Conservation (phyloP, 257 asterid genomes). For the Solanum bulbocastanum region DNA sequence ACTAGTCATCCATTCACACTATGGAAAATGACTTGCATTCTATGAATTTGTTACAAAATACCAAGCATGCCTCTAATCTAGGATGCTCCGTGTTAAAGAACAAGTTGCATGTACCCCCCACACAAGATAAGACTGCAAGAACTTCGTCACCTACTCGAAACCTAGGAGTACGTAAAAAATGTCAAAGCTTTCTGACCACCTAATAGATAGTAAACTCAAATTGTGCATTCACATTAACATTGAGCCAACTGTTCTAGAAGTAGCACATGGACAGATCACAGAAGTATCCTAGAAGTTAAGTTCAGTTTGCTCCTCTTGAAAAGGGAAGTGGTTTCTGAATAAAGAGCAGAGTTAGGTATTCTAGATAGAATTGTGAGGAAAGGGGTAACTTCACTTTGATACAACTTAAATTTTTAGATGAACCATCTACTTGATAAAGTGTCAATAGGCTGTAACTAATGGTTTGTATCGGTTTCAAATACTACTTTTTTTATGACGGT, state of each 20-base stretch:
- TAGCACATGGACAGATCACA: not conserved
- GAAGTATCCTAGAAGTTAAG: not conserved
- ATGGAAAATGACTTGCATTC: not conserved
- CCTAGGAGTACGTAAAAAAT: not conserved
- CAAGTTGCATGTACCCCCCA: not conserved
- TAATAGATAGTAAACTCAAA: not conserved
- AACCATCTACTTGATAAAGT: not conserved
- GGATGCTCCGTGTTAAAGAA: not conserved
- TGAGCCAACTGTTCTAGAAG: not conserved
- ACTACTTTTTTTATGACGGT: not conserved
- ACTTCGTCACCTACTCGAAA: not conserved
- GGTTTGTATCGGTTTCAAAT: not conserved
- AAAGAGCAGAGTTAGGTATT: not conserved
- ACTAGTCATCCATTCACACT: not conserved
- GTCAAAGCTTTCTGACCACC: not conserved
- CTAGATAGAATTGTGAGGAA: not conserved
- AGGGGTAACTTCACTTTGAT: not conserved
- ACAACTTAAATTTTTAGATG: not conserved
- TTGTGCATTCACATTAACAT: not conserved
- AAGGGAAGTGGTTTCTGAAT: not conserved
- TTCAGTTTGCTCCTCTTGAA: not conserved
- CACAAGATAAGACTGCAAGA: not conserved
- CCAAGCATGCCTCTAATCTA: not conserved
- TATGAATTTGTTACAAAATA: not conserved
- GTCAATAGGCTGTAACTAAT: not conserved